Conservation (phyloP, 2,329 filamentous ascomycete species). For the Botrytis cinerea region DNA sequence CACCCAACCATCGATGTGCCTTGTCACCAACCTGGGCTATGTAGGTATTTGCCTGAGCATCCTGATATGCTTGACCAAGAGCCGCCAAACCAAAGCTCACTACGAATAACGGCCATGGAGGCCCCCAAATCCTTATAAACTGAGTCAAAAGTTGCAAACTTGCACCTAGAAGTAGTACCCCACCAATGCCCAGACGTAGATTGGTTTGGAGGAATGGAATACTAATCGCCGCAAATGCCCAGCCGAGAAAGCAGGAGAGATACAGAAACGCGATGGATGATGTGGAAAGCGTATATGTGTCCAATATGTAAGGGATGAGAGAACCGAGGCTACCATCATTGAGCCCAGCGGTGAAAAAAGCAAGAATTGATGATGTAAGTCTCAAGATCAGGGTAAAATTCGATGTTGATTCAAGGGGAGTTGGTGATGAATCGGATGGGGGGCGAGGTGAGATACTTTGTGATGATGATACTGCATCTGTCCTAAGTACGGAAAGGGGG, state of each 20-base stretch:
- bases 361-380: conserved; percentile 57
- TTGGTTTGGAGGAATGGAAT: conserved; percentile 53
- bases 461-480: conserved; percentile 32
- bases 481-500: not conserved
- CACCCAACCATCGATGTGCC: conserved; percentile 61
- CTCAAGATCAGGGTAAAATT: conserved; percentile 41
- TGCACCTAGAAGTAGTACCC: conserved; percentile 58
- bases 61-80: conserved; percentile 63
- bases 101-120: conserved; percentile 58
- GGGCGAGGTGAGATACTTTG: not conserved
- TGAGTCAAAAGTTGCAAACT: conserved; percentile 56
- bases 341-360: conserved; percentile 65
- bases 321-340: conserved; percentile 67
- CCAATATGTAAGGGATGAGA: conserved; percentile 62
- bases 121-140: conserved; percentile 55
- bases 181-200: conserved; percentile 55
- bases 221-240: conserved; percentile 54
- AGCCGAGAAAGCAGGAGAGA: conserved; percentile 59
- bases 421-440: not conserved
- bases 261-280: conserved; percentile 54
- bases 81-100: conserved; percentile 59
- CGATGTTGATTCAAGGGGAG: not conserved
- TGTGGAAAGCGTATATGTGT: conserved; percentile 55
- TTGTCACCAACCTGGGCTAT: conserved; percentile 51
- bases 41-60: conserved; percentile 64